These are phyloP conservation scores for Lumnitzera littorea DNA, from an alignment of 345 rosid genomes.

Conservation along the genomic window DNA sequence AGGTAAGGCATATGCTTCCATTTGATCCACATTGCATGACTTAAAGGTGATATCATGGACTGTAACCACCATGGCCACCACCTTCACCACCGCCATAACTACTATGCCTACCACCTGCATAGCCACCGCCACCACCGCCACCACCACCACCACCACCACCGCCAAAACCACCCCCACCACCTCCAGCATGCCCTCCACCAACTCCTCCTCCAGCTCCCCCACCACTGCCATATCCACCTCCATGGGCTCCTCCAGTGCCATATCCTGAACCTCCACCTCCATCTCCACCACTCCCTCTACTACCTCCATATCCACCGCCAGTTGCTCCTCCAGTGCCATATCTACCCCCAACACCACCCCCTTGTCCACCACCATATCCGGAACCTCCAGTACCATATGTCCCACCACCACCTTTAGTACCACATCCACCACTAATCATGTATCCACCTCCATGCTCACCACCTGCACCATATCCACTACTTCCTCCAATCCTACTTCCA, in stretches of 20 bases:
- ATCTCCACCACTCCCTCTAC: slow-evolving; percentile 6
- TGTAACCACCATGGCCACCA: too few relatives aligned
- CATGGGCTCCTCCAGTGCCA: slow-evolving; percentile 6
- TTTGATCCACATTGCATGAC: too few relatives aligned
- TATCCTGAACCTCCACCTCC: slow-evolving; percentile 13
- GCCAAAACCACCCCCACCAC: slow-evolving; percentile 22
- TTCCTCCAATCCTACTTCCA: slow-evolving; percentile 17
- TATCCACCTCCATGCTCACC: slow-evolving; percentile 23
- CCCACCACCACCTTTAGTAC: slow-evolving; percentile 22
- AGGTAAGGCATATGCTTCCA: too few relatives aligned
- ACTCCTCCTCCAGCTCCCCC: slow-evolving; percentile 13
- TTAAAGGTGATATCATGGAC: too few relatives aligned
- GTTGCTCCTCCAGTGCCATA: too few relatives aligned
- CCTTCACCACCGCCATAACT: too few relatives aligned
- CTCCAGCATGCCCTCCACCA: slow-evolving; percentile 22
- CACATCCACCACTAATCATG: slow-evolving; percentile 17
- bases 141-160: slow-evolving; percentile 11
- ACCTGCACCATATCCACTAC: slow-evolving; percentile 18
- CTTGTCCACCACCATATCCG: slow-evolving; percentile 20
- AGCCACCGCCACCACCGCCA: too few relatives aligned
- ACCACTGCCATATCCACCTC: slow-evolving; percentile 9
- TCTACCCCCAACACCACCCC: slow-evolving; percentile 9
- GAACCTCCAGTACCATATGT: slow-evolving; percentile 25
- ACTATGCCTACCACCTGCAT: too few relatives aligned
- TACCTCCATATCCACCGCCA: too few relatives aligned